phyloP scores from a whole-genome alignment of 139 green algal species.

The Zygnema circumcarinatum region DNA sequence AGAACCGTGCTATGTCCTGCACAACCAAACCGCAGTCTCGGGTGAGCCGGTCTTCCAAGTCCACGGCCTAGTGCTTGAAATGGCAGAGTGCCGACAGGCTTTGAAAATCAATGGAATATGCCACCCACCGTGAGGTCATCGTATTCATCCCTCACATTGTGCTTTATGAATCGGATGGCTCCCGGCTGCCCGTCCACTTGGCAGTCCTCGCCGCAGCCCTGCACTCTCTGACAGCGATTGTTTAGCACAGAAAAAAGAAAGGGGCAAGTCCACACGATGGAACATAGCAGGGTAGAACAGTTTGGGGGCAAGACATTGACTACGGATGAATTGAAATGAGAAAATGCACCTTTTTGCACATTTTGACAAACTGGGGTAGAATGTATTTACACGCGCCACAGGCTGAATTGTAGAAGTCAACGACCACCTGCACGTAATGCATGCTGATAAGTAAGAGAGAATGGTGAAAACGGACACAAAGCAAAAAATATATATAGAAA shows the following conservation, averaged over 20 bases:
- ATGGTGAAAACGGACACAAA: not conserved
- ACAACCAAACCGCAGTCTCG: not conserved
- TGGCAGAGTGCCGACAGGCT: no score
- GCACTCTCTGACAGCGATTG: no score
- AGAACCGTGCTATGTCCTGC: slow-evolving; percentile 27
- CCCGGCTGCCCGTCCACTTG: not conserved
- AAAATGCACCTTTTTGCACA: slow-evolving; percentile 42
- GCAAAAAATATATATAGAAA: no score
- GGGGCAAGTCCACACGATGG: not conserved
- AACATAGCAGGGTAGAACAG: not conserved
- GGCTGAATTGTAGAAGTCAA: slow-evolving; percentile 54
- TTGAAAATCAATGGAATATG: no score
- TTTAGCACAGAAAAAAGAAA: not conserved
- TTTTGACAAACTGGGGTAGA: slow-evolving; percentile 13
- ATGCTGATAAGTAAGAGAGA: not conserved
- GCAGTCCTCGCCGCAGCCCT: not conserved
- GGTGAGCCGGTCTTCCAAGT: not conserved
- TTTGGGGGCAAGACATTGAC: not conserved
- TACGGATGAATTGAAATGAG: not conserved
- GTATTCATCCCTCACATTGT: slow-evolving; percentile 50
- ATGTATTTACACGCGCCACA: slow-evolving; percentile 54
- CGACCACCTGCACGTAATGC: slow-evolving; percentile 36
- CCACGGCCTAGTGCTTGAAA: not conserved
- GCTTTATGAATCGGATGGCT: slow-evolving; percentile 37
- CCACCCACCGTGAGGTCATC: slow-evolving; percentile 41